A percentile compares a stretch with the other conserved stretches of the same genome.
Evolutionary conservation across 352 stramenopile genomes (phyloP).

Genomic region (Phytophthora pseudosyringae): DNA sequence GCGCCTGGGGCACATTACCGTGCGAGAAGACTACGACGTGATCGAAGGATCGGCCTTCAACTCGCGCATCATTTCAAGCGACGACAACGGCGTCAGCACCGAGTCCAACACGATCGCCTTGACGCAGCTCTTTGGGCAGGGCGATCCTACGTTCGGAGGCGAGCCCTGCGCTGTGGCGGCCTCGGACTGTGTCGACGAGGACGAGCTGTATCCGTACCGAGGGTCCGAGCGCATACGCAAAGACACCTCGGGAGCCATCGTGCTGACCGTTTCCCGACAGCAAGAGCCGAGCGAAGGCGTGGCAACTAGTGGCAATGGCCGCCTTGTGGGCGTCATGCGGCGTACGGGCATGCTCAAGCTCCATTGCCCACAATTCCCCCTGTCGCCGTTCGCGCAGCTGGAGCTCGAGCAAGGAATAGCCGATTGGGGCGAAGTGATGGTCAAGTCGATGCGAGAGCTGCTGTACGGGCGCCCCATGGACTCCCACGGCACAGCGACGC

Average conservation of each 20-base stretch:
- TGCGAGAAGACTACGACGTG: conserved; percentile 32
- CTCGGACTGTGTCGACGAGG: conserved; percentile 41
- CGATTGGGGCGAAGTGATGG: conserved; percentile 37
- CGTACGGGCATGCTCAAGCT: conserved; percentile 25
- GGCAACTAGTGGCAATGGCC: not conserved
- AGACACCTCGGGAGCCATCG: conserved; percentile 36
- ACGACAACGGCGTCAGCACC: conserved; percentile 19
- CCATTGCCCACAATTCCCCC: conserved; percentile 25
- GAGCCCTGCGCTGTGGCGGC: conserved; percentile 33
- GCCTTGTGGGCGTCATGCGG: conserved; percentile 24
- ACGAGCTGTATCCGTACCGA: conserved; percentile 37
- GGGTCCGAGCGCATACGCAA: conserved; percentile 32
- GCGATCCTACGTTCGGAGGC: conserved; percentile 8
- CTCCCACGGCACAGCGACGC: too few species aligned
- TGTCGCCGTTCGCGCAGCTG: conserved; percentile 14
- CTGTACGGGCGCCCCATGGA: conserved; percentile 8
- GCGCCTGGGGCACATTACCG: conserved; percentile 19
- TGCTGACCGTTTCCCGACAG: conserved; percentile 27
- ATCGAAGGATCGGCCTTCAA: conserved; percentile 32
- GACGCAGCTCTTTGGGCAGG: conserved; percentile 26
- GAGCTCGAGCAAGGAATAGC: conserved; percentile 25
- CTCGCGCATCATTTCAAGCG: conserved; percentile 34
- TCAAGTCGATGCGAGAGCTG: conserved; percentile 33
- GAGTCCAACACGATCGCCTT: conserved; percentile 40
- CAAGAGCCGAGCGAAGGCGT: not conserved